These are phyloP conservation scores for Drechslera avenae DNA, from an alignment of 2,329 filamentous ascomycete genomes.

Conservation along the genomic window DNA sequence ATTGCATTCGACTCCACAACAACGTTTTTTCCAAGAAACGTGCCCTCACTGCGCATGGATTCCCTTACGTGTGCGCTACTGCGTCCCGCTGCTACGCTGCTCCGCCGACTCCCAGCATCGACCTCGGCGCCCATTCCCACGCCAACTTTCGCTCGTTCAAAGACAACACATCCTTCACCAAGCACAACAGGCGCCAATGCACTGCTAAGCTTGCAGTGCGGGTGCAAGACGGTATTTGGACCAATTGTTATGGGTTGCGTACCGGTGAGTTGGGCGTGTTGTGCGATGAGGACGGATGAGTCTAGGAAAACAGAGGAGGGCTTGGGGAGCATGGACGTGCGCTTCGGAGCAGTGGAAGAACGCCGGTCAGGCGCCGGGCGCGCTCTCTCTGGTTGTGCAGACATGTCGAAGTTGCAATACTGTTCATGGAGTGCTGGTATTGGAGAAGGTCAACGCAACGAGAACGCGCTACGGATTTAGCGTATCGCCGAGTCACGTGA, in stretches of 20 bases:
- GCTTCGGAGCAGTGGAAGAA: constrained; percentile 42
- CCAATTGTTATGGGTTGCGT: constrained; percentile 79
- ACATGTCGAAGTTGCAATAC: constrained; percentile 18
- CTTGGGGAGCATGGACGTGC: constrained; percentile 45
- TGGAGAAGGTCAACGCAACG: neutral
- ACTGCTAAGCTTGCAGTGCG: constrained; percentile 65
- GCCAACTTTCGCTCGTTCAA: constrained; percentile 64
- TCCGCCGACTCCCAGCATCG: constrained; percentile 21
- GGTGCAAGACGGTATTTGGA: constrained; percentile 81
- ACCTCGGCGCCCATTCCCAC: constrained; percentile 34
- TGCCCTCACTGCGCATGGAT: constrained; percentile 35
- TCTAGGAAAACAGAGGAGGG: constrained; percentile 51
- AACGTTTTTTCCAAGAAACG: constrained; percentile 50
- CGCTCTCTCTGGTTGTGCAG: constrained; percentile 23
- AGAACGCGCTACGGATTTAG: constrained; percentile 10
- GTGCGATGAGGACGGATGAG: constrained; percentile 54
- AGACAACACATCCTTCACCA: constrained; percentile 69
- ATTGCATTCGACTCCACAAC: constrained; percentile 52
- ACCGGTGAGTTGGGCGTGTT: constrained; percentile 63
- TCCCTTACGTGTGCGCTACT: constrained; percentile 17
- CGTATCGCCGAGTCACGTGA: constrained; percentile 14
- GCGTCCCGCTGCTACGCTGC: constrained; percentile 17
- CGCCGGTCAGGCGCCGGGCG: constrained; percentile 33
- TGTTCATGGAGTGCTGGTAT: neutral
- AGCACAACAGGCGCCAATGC: constrained; percentile 51